Evolutionary conservation across 371 early-diverging fungal species (phyloP), one percentile per base, ranked within the genome.

Genomic region (Dichotomocladium elegans): DNA sequence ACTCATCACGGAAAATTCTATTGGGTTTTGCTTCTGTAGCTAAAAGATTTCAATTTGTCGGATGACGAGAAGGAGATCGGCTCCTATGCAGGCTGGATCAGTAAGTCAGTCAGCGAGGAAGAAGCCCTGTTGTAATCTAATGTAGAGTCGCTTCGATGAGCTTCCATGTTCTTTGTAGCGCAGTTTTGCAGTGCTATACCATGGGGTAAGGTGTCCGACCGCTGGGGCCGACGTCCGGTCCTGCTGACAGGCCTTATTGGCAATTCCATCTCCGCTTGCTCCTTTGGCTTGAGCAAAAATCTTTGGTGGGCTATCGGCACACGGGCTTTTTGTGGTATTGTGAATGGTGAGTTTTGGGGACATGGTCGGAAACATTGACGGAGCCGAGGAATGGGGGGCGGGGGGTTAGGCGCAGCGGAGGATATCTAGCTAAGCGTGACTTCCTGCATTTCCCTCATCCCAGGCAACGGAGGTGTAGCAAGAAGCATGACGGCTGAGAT

Each of bases 401-500:
- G n/a, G n/a, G n/a, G n/a, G n/a, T n/a, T n/a, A n/a, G n/a, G n/a
- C n/a, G n/a, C n/a, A n/a, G n/a, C n/a, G n/a, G n/a, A n/a, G n/a
- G n/a, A n/a, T n/a, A n/a, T n/a, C n/a, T n/a, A n/a, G n/a, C n/a
- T n/a, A n/a, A n/a, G n/a, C n/a, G n/a, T 24, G 8, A n/a, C 30
- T 24, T 49, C 25, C 37, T 10, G 40, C 9, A 40, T 10, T 31
- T n/a, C n/a, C n/a, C n/a, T n/a, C n/a, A n/a, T n/a, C n/a, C 44
- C 47, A 74, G 86, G 88, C n/a, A 96, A 93, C 52, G 74, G 85
- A 22, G 92, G 89, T 5, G 92, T 92, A 4, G 85, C 88, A 12
- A 90, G 94, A 64, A 87, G 89, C 14, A 81, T 90, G 57, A 65
- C 94, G 26, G 89, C 88, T 10, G 96, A 96, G 63, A 84, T 96